These are phyloP conservation scores for Umbilicus rupestris DNA, from an alignment of 164 flowering plant species.

Conservation along the genomic window DNA sequence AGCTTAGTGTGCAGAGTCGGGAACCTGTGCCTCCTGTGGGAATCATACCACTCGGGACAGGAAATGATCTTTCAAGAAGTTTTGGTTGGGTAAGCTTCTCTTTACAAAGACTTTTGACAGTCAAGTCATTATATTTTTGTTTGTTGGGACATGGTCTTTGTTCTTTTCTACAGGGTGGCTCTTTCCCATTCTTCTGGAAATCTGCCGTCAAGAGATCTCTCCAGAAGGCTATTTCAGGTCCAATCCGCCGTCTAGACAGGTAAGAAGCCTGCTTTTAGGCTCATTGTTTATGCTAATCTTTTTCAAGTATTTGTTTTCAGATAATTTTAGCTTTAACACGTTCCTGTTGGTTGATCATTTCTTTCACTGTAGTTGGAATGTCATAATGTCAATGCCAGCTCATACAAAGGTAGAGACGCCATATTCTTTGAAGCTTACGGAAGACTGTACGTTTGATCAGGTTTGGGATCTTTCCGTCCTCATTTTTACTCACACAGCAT, in stretches of 20 bases:
- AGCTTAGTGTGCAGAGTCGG: conserved; percentile 44
- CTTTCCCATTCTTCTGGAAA: conserved; percentile 95
- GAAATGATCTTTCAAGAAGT: conserved; percentile 87
- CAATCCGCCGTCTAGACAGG: conserved; percentile 77
- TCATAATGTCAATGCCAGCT: conserved; percentile 61
- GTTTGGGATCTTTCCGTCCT: conserved; percentile 20
- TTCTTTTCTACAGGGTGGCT: conserved; percentile 60
- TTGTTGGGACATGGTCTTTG: neutral
- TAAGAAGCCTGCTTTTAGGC: conserved; percentile 15
- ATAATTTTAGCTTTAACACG: neutral
- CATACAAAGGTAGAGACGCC: conserved; percentile 55
- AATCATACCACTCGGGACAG: conserved; percentile 93
- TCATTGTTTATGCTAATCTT: neutral
- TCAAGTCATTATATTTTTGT: neutral
- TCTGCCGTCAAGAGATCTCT: conserved; percentile 71
- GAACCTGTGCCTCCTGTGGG: conserved; percentile 87
- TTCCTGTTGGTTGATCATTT: neutral
- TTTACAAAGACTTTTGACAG: conserved; percentile 7
- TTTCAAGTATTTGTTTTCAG: neutral
- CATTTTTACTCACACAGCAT: neutral
- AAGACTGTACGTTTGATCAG: conserved; percentile 48
- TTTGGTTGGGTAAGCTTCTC: conserved; percentile 84
- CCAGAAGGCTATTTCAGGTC: conserved; percentile 46
- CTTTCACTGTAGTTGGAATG: conserved; percentile 60
- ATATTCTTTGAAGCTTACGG: conserved; percentile 51